Evolutionary conservation across 1,284 basidiomycete genomes (phyloP).

Genomic region (Moesziomyces parantarcticus): DNA sequence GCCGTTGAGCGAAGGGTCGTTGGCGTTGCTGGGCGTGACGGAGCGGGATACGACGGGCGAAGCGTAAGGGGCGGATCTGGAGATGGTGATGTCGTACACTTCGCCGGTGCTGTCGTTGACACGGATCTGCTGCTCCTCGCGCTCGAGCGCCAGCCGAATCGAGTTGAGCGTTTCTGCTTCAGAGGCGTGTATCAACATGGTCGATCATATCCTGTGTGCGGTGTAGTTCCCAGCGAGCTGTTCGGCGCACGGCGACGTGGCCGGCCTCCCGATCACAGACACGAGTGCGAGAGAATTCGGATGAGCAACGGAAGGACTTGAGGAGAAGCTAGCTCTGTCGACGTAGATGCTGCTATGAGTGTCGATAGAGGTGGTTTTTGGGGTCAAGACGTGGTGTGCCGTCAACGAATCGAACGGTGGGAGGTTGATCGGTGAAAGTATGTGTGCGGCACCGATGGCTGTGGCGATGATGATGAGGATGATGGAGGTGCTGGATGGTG

Average conservation of each 20-base stretch:
- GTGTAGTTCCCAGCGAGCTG: neutral
- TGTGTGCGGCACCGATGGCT: neutral
- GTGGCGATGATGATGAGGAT: constrained; percentile 6
- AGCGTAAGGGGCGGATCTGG: constrained; percentile 58
- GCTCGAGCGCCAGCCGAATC: constrained; percentile 56
- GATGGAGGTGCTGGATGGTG: neutral
- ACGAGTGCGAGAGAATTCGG: no score
- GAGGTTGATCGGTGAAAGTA: no score
- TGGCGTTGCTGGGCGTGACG: constrained; percentile 43
- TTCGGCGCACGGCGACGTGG: no score
- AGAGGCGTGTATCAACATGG: constrained; percentile 52
- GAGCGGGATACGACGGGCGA: constrained; percentile 55
- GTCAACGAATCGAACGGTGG: no score
- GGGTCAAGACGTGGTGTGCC: no score
- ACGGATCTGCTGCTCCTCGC: constrained; percentile 60
- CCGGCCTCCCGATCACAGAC: no score
- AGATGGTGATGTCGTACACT: constrained; percentile 63
- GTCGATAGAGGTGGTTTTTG: neutral
- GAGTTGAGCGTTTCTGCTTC: constrained; percentile 56
- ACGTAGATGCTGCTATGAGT: neutral
- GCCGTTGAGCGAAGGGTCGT: constrained; percentile 20
- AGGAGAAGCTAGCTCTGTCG: no score
- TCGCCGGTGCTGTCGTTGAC: constrained; percentile 60
- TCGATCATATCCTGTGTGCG: constrained; percentile 17
- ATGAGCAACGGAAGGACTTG: no score